phyloP scores from a whole-genome alignment of 2,329 filamentous ascomycete species.

The Monosporascus cannonballus region DNA sequence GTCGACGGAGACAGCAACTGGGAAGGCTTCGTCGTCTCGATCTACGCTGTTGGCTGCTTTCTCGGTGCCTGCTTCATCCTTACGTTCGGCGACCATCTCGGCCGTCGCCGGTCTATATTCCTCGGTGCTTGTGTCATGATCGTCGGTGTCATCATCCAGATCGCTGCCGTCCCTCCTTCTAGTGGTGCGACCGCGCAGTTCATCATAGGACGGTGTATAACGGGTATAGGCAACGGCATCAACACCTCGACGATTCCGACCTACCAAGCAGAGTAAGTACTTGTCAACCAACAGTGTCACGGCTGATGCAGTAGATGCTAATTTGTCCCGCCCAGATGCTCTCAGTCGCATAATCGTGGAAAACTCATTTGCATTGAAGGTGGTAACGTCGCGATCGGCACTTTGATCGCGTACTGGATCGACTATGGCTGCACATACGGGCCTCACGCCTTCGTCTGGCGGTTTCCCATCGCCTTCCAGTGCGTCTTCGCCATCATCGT shows the following conservation, averaged over 20 bases:
- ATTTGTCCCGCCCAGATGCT: constrained; percentile 23
- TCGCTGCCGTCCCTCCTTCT: constrained; percentile 38
- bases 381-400: constrained; percentile 35
- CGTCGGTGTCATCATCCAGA: constrained; percentile 49
- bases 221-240: constrained; percentile 45
- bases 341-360: constrained; percentile 48
- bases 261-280: constrained; percentile 30
- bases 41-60: constrained; percentile 37
- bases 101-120: constrained; percentile 48
- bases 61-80: constrained; percentile 33
- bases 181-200: constrained; percentile 41
- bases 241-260: constrained; percentile 40
- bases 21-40: constrained; percentile 33
- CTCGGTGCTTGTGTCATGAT: constrained; percentile 47
- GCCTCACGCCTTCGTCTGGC: constrained; percentile 28
- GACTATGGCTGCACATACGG: constrained; percentile 33
- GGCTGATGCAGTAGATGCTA: constrained; percentile 2
- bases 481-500: constrained; percentile 38
- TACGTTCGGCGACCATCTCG: constrained; percentile 46
- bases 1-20: constrained; percentile 24
- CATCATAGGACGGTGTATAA: constrained; percentile 42
- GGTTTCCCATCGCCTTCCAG: constrained; percentile 35
- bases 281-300: not conserved
- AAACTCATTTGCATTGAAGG: constrained; percentile 54
- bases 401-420: constrained; percentile 37